Evolutionary conservation across 345 rosid species (phyloP).

Genomic region (Cardamine occulta): DNA sequence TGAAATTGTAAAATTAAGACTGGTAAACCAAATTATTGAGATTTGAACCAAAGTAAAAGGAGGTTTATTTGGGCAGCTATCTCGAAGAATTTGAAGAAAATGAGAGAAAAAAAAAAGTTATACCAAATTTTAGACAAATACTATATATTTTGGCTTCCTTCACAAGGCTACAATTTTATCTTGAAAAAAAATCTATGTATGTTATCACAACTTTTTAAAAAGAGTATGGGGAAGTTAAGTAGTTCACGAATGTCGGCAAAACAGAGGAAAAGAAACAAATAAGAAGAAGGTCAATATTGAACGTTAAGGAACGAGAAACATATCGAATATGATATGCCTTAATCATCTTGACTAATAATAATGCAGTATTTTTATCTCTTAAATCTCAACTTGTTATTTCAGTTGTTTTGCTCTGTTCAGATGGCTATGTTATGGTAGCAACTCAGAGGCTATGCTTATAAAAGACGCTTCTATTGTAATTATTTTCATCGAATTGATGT

Average conservation of each 20-base stretch:
- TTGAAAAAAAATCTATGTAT: too few species aligned
- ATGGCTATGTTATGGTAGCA: neutral
- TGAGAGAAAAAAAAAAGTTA: neutral
- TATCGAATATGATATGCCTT: neutral
- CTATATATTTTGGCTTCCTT: neutral
- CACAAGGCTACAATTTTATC: neutral
- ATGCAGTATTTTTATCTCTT: neutral
- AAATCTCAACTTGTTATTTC: neutral
- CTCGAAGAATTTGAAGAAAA: neutral
- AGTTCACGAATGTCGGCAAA: neutral
- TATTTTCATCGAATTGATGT: constrained; percentile 1
- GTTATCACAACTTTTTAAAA: neutral
- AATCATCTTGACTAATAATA: neutral
- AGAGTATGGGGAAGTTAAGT: neutral
- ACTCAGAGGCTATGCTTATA: neutral
- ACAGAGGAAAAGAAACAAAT: neutral
- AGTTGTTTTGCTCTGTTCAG: neutral
- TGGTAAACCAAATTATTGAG: neutral
- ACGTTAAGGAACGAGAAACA: neutral
- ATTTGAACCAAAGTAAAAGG: neutral
- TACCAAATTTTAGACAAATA: too few species aligned
- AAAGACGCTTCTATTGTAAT: neutral
- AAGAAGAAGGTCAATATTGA: neutral
- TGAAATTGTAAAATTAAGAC: neutral
- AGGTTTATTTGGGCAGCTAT: neutral